Evolutionary conservation across 257 asterid species (phyloP).

Genomic region (Solanum sejunctum): DNA sequence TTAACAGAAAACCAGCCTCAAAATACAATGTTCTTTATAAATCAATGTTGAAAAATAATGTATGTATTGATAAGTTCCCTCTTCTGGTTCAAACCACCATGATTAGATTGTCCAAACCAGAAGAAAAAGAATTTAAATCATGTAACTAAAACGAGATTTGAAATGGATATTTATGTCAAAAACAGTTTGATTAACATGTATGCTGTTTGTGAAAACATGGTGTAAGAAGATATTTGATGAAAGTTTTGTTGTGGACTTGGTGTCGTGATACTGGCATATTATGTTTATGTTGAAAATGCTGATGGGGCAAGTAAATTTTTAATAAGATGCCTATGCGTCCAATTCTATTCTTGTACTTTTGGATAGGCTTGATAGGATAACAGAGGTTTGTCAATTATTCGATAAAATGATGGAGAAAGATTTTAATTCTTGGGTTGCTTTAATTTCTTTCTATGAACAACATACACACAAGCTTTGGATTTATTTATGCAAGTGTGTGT

Average conservation of each 20-base stretch:
- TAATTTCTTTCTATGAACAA: conserved; percentile 74
- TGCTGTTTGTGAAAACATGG: conserved; percentile 28
- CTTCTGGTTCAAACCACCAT: conserved; percentile 50
- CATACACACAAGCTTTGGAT: conserved; percentile 48
- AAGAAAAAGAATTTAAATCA: conserved; percentile 66
- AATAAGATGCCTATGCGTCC: conserved; percentile 53
- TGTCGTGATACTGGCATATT: conserved; percentile 79
- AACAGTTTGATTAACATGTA: conserved; percentile 76
- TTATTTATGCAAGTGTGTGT: conserved; percentile 36
- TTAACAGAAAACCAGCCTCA: conserved; percentile 23
- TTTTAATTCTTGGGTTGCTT: conserved; percentile 73
- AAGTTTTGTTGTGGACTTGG: conserved; percentile 53
- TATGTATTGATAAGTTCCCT: conserved; percentile 42
- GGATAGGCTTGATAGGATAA: conserved; percentile 47
- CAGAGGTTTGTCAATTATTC: conserved; percentile 49
- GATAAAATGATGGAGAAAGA: conserved; percentile 42
- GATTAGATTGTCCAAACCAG: conserved; percentile 19
- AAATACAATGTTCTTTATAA: conserved; percentile 48
- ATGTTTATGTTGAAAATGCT: conserved; percentile 38
- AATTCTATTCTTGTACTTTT: conserved; percentile 64
- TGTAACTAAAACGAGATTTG: conserved; percentile 47
- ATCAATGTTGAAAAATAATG: conserved; percentile 28
- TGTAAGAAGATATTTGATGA: conserved; percentile 71
- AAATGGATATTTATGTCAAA: conserved; percentile 49
- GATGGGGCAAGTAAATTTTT: conserved; percentile 47